A percentile compares a stretch with the other conserved stretches of the same genome.
phyloP scores from a whole-genome alignment of 1,284 basidiomycete genomes.

The Leccinum proliferum region DNA sequence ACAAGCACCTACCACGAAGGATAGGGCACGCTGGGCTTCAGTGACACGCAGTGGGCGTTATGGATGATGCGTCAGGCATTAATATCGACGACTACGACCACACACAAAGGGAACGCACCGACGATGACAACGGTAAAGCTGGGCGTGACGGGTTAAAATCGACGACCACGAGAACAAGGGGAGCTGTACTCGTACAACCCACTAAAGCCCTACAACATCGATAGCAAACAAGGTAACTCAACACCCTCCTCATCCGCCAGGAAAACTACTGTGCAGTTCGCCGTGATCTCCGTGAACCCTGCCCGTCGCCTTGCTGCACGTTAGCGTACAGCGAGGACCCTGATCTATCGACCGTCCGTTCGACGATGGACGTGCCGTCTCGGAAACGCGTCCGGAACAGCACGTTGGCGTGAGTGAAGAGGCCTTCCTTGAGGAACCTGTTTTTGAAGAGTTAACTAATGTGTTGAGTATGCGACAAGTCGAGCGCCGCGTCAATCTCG shows the following conservation, averaged over 20 bases:
- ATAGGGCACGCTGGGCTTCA: no score
- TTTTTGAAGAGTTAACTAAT: constrained; percentile 96
- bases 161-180: no score
- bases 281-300: constrained; percentile 24
- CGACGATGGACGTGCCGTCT: constrained; percentile 89
- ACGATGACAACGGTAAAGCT: no score
- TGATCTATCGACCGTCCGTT: constrained; percentile 66
- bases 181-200: constrained; percentile 7
- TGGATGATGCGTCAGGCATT: no score
- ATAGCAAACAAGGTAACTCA: constrained; percentile 2
- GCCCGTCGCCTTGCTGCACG: constrained; percentile 14
- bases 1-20: no score
- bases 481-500: constrained; percentile 96
- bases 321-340: constrained; percentile 35
- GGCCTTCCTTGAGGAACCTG: constrained; percentile 96
- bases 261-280: constrained; percentile 8
- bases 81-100: no score
- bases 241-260: neutral
- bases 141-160: no score
- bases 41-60: no score
- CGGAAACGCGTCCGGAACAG: constrained; percentile 91
- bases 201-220: constrained; percentile 15
- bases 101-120: no score
- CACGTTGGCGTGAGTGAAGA: constrained; percentile 98
- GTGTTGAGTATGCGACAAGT: constrained; percentile 94